phyloP scores from a whole-genome alignment of 2,329 filamentous ascomycete genomes.

The Fusarium palustre region DNA sequence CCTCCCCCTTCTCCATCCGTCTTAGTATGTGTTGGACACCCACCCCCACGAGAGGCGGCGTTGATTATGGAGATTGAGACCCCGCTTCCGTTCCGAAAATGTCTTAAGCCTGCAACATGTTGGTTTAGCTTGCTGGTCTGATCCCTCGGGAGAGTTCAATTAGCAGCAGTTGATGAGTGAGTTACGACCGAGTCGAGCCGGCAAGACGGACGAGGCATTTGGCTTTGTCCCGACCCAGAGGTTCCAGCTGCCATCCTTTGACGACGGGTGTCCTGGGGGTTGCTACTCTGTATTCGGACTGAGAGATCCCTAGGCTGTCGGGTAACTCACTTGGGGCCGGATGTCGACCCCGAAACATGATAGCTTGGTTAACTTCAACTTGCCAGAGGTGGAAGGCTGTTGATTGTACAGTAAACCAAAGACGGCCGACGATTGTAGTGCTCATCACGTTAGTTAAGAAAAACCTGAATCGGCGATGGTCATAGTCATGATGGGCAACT shows the following conservation, averaged over 20 bases:
- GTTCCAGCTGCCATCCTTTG: slow-evolving; percentile 11
- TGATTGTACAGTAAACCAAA: slow-evolving; percentile 11
- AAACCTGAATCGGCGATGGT: slow-evolving; percentile 23
- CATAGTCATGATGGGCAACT: not conserved
- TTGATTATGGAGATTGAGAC: slow-evolving; percentile 30
- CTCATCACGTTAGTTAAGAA: slow-evolving; percentile 4
- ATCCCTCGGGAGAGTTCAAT: slow-evolving; percentile 14
- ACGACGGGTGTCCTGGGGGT: slow-evolving; percentile 15
- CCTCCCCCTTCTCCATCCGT: slow-evolving; percentile 15
- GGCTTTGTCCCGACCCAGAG: slow-evolving; percentile 25
- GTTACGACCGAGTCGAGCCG: slow-evolving; percentile 25
- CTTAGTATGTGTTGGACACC: slow-evolving; percentile 9
- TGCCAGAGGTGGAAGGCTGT: slow-evolving; percentile 12
- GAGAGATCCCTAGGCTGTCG: slow-evolving; percentile 12
- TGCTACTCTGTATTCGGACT: slow-evolving; percentile 1
- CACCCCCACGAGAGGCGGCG: slow-evolving; percentile 29
- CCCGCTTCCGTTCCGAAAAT: slow-evolving; percentile 28
- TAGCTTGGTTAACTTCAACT: slow-evolving; percentile 26
- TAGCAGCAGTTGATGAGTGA: not conserved
- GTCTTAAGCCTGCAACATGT: slow-evolving; percentile 5
- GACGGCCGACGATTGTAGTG: slow-evolving; percentile 3
- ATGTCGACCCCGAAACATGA: slow-evolving; percentile 12
- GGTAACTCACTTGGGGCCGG: slow-evolving; percentile 17
- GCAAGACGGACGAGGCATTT: slow-evolving; percentile 40
- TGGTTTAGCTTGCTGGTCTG: slow-evolving; percentile 14